Conservation (phyloP, 306 rosid genomes). For the Castanospermum australe region DNA sequence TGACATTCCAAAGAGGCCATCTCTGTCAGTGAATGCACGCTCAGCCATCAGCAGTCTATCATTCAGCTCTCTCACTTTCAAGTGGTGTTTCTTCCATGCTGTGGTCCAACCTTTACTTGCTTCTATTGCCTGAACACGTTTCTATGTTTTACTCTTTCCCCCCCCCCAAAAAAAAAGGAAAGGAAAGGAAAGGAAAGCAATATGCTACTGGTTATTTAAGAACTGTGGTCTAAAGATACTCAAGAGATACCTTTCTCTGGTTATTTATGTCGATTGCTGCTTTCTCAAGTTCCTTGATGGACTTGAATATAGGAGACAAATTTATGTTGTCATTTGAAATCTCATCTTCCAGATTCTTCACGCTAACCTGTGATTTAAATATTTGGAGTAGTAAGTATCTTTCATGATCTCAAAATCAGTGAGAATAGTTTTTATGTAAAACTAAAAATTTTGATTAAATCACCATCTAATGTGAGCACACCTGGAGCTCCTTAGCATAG, state of each 20-base stretch:
- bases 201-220: neutral
- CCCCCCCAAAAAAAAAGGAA: neutral
- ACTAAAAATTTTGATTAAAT: neutral
- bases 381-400: conserved; percentile 4
- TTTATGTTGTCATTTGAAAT: conserved; percentile 42
- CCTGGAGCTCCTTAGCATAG: conserved; percentile 61
- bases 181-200: neutral
- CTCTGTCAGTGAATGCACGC: conserved; percentile 66
- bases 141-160: neutral
- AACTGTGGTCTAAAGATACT: neutral
- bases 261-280: conserved; percentile 47
- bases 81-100: conserved; percentile 38
- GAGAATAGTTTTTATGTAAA: neutral
- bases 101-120: conserved; percentile 45
- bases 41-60: conserved; percentile 79
- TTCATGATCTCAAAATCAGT: conserved; percentile 17
- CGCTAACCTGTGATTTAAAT: conserved; percentile 38
- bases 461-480: conserved; percentile 14
- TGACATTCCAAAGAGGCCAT: conserved; percentile 64
- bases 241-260: conserved; percentile 51
- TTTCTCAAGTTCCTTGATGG: conserved; percentile 58
- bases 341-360: conserved; percentile 39
- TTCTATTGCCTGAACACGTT: conserved; percentile 43
- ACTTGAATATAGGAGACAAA: conserved; percentile 52
- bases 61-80: conserved; percentile 62